Percentiles rank a stretch among this genome's conserved stretches.
These are phyloP conservation scores for Neofusicoccum sp. DNA, from an alignment of 2,329 filamentous ascomycete species.

Conservation along the genomic window DNA sequence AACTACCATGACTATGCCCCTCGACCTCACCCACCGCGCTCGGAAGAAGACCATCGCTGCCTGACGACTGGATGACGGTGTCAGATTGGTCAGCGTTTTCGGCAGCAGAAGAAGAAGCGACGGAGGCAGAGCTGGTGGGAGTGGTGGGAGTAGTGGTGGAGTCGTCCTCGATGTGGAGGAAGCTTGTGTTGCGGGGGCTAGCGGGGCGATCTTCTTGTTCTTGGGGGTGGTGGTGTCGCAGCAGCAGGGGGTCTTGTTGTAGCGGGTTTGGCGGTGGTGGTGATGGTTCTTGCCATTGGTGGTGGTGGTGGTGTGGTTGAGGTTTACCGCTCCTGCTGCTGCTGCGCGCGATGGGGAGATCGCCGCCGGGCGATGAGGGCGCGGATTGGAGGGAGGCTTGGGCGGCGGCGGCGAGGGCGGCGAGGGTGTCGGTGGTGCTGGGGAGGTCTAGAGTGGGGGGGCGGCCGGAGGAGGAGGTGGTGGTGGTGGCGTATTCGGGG, in stretches of 20 bases:
- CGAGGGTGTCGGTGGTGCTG: background rate
- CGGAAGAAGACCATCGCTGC: too few species aligned
- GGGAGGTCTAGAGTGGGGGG: background rate
- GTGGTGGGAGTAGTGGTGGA: too few species aligned
- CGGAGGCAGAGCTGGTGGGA: too few species aligned
- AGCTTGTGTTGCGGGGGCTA: background rate
- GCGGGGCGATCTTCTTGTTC: too few species aligned
- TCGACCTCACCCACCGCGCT: background rate
- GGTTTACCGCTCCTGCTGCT: background rate
- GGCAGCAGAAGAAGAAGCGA: too few species aligned
- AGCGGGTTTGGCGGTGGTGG: too few species aligned
- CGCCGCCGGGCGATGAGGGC: background rate
- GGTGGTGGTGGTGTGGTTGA: too few species aligned
- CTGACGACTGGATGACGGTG: too few species aligned
- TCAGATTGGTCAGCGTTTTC: too few species aligned
- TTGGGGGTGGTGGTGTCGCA: too few species aligned
- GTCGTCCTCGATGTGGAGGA: slow-evolving; percentile 7
- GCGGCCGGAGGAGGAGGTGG: background rate
- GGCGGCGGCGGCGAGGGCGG: slow-evolving; percentile 12
- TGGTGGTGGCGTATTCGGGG: background rate
- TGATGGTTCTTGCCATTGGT: too few species aligned
- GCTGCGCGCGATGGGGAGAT: slow-evolving; percentile 4
- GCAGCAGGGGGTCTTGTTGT: too few species aligned
- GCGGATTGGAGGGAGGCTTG: slow-evolving; percentile 8
- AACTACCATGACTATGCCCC: background rate